These are phyloP conservation scores for Claviceps maximensis DNA, from an alignment of 2,329 filamentous ascomycete species.

Conservation along the genomic window DNA sequence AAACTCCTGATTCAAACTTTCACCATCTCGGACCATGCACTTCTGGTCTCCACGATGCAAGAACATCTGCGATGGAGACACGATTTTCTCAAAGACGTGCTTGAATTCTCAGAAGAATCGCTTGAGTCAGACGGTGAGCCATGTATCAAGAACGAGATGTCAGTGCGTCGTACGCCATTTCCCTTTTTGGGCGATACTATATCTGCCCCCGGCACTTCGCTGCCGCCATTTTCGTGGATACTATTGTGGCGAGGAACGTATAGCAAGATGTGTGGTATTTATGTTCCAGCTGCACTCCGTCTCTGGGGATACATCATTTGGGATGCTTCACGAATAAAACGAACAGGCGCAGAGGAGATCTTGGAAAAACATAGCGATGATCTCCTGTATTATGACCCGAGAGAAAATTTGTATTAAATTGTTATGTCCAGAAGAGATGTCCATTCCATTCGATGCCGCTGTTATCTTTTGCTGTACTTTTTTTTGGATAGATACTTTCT, in stretches of 20 bases:
- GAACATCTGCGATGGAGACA: not conserved
- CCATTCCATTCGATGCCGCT: too few species aligned
- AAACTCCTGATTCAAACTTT: not conserved
- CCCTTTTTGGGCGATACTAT: conserved; percentile 5
- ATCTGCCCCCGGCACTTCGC: not conserved
- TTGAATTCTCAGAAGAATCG: too few species aligned
- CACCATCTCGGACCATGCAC: not conserved
- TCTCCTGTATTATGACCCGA: too few species aligned
- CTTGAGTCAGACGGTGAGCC: too few species aligned
- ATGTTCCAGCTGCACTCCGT: not conserved
- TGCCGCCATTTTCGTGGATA: conserved; percentile 6
- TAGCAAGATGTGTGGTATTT: not conserved
- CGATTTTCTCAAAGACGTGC: not conserved
- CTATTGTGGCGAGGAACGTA: conserved; percentile 4
- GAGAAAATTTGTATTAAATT: too few species aligned
- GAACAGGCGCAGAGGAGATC: not conserved
- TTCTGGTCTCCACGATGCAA: conserved; percentile 1
- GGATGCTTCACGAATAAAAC: conserved; percentile 6
- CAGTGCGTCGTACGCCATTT: not conserved
- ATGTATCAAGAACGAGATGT: not conserved
- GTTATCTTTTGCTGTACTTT: too few species aligned
- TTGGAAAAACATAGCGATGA: not conserved
- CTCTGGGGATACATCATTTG: conserved; percentile 8
- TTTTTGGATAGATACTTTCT: too few species aligned
- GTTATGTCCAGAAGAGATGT: too few species aligned